phyloP scores from a whole-genome alignment of 2,329 filamentous ascomycete genomes.

The Aspergillus aculeatinus region DNA sequence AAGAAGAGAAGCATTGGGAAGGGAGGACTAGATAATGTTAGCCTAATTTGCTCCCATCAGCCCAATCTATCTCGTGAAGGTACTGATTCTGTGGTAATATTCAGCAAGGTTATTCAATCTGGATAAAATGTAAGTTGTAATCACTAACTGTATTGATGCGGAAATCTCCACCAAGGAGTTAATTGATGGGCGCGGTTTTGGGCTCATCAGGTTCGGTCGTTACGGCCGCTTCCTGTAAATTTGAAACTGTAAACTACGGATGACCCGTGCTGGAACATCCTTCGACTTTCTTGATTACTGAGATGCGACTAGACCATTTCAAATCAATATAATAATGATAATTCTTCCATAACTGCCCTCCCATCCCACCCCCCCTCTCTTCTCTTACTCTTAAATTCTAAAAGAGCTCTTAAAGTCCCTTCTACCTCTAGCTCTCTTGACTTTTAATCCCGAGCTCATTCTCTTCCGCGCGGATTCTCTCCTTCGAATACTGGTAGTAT shows the following conservation, averaged over 20 bases:
- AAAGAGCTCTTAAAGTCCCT: not conserved
- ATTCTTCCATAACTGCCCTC: not conserved
- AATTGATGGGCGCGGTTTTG: too few relatives aligned
- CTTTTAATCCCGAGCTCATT: not conserved
- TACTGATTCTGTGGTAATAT: too few relatives aligned
- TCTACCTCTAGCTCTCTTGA: not conserved
- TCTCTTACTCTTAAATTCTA: not conserved
- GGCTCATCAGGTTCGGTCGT: not conserved
- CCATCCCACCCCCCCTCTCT: not conserved
- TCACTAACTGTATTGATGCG: not conserved
- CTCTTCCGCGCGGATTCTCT: not conserved
- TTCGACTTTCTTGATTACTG: not conserved
- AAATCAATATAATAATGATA: not conserved
- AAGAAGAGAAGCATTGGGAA: too few relatives aligned
- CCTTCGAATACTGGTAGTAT: not conserved
- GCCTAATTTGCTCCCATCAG: not conserved
- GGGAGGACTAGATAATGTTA: not conserved
- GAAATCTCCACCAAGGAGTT: not conserved
- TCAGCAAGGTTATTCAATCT: not conserved
- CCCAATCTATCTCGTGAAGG: too few relatives aligned
- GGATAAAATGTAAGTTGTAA: not conserved
- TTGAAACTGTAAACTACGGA: not conserved
- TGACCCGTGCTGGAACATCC: not conserved
- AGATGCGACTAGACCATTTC: not conserved
- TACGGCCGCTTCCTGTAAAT: not conserved